Evolutionary conservation across 352 stramenopile species (phyloP), one percentile per base, ranked within the genome.

Genomic region (Pythium periplocum): DNA sequence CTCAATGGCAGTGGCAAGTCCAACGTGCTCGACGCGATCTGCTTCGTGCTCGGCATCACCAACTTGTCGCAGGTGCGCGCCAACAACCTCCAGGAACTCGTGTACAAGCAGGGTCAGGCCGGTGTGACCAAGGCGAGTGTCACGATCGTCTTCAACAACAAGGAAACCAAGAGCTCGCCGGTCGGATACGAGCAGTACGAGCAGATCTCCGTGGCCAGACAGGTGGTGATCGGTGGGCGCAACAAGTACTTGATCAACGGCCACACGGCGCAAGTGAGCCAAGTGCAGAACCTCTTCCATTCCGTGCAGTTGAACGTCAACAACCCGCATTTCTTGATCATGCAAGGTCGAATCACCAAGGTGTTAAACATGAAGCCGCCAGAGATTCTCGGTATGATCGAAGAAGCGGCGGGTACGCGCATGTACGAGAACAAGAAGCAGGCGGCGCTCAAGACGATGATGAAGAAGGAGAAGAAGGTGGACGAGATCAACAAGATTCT

Each of bases 371-470:
- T 99, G 97, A 99, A 99, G 69, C 97, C 97, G 4, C 79, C 87
- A 5, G 97, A 99, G 78, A 99, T 99, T 68, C 78, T 99, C 11
- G 94, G 96, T 42, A 99, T 99, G 97, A 98, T 99, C 30, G 97
- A 99, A 78, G 97, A 99, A 66, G 97, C 97, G 1, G 97, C 97
- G 4, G 97, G 97, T 30, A 99, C 97, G 48, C 86, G 97, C 55
- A 99, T 99, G 97, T 99, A 99, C 78, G 97, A 99, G 73, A 98
- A 97, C 55, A 99, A 99, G 69, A 98, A 99, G 78, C 79, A 97
- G 26, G 85, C 82, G 35, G 96, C 97, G 34, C 78, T 99, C 50
- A 98, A 98, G 78, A 99, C 96, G 34, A 99, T 99, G 73, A 91
- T 97, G 32, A 99, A 99, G 73, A 99, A 99, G 73, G 95, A 99